These are phyloP conservation scores for Fraxinus ornus DNA, from an alignment of 305 asterid species.

Conservation along the genomic window DNA sequence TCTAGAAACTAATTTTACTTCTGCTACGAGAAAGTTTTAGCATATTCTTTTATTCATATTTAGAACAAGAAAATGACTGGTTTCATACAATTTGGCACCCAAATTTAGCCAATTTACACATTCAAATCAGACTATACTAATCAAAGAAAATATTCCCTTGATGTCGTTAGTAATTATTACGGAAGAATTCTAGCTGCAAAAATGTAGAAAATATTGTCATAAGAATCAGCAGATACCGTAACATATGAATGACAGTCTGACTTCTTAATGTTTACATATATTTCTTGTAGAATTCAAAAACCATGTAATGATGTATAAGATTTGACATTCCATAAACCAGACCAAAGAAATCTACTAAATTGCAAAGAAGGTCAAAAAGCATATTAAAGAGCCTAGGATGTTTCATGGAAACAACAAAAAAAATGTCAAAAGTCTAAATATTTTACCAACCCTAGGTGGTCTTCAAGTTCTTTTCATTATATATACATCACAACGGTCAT, in stretches of 20 bases:
- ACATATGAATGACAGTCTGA: neutral
- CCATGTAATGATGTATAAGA: neutral
- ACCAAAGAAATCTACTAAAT: neutral
- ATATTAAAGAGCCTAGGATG: slow-evolving; percentile 26
- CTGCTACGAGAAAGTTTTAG: neutral
- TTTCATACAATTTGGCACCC: neutral
- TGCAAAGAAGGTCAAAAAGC: slow-evolving; percentile 22
- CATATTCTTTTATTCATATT: neutral
- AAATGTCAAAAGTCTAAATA: slow-evolving; percentile 32
- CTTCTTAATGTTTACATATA: neutral
- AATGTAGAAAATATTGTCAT: neutral
- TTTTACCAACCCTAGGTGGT: slow-evolving; percentile 24
- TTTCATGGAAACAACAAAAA: slow-evolving; percentile 24
- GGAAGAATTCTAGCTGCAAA: neutral
- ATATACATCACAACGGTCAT: slow-evolving; percentile 38
- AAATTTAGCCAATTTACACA: neutral
- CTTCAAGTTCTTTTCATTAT: slow-evolving; percentile 29
- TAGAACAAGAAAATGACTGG: neutral
- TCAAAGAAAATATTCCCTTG: neutral
- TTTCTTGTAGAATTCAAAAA: neutral
- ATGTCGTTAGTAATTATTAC: neutral
- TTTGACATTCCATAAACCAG: neutral
- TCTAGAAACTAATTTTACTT: neutral
- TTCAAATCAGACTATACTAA: neutral
- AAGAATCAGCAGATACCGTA: neutral